Evolutionary conservation across 306 rosid species (phyloP).

Genomic region (Geum urbanum): DNA sequence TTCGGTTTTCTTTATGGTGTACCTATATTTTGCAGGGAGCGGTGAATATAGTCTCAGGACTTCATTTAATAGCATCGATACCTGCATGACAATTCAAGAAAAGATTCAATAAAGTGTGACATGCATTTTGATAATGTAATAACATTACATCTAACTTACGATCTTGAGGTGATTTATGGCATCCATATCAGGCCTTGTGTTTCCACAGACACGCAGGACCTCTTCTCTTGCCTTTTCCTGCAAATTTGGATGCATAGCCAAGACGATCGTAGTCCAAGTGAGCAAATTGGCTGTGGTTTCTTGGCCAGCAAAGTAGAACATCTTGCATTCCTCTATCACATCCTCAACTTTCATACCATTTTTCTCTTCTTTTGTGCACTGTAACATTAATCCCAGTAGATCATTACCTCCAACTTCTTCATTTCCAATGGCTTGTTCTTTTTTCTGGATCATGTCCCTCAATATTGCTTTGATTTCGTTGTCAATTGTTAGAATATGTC

Average conservation of each 20-base stretch:
- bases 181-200: conserved; percentile 20
- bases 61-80: conserved; percentile 14
- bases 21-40: background rate
- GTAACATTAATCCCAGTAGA: conserved; percentile 35
- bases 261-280: conserved; percentile 43
- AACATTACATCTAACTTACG: conserved; percentile 11
- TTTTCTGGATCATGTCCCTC: conserved; percentile 28
- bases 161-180: conserved; percentile 34
- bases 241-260: conserved; percentile 42
- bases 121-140: background rate
- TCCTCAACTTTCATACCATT: conserved; percentile 37
- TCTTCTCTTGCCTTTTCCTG: conserved; percentile 48
- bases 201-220: conserved; percentile 29
- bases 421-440: conserved; percentile 25
- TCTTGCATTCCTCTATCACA: conserved; percentile 54
- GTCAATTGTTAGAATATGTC: too few species aligned
- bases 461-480: conserved; percentile 33
- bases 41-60: conserved; percentile 20
- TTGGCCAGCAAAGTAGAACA: conserved; percentile 53
- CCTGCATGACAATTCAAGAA: background rate
- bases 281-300: conserved; percentile 44
- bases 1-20: background rate
- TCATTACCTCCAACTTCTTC: conserved; percentile 28
- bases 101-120: background rate
- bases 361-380: conserved; percentile 18